A percentile compares a stretch with the other conserved stretches of the same genome.
These are phyloP conservation scores for Carex kokanica DNA, from an alignment of 176 grass and related monocot genomes.

Conservation along the genomic window DNA sequence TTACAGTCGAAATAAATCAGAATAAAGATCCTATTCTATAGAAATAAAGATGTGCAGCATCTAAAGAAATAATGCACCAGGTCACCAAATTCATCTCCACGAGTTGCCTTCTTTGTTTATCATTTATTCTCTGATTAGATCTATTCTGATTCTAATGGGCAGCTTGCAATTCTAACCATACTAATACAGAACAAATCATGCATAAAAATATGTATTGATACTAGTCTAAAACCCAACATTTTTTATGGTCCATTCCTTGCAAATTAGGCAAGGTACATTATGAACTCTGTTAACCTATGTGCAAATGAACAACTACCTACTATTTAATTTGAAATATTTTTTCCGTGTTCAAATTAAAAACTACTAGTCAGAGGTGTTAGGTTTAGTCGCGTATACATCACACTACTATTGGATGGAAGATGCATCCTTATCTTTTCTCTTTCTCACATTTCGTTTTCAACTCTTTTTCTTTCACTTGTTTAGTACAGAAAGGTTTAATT, in stretches of 20 bases:
- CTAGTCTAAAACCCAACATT: neutral
- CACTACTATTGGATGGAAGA: constrained; percentile 3
- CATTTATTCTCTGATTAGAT: no score
- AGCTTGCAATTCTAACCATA: no score
- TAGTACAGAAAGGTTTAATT: no score
- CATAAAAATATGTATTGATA: neutral
- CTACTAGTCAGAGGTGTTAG: constrained; percentile 12
- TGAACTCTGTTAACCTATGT: neutral
- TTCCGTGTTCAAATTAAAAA: neutral
- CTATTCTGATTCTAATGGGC: no score
- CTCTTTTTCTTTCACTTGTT: neutral
- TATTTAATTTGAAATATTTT: neutral
- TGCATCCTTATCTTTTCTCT: constrained; percentile 13
- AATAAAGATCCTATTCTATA: no score
- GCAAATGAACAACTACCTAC: neutral
- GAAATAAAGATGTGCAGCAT: no score
- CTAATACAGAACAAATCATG: neutral
- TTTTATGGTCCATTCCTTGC: neutral
- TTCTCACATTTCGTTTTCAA: constrained; percentile 3
- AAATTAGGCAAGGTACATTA: neutral
- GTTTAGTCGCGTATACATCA: constrained; percentile 14
- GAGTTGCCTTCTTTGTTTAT: no score
- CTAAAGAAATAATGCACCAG: no score
- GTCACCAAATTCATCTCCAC: no score
- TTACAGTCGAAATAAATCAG: no score